Evolutionary conservation across 768 basidiomycete genomes (phyloP), one percentile per base, ranked within the genome.

Genomic region (Suillus luteus): DNA sequence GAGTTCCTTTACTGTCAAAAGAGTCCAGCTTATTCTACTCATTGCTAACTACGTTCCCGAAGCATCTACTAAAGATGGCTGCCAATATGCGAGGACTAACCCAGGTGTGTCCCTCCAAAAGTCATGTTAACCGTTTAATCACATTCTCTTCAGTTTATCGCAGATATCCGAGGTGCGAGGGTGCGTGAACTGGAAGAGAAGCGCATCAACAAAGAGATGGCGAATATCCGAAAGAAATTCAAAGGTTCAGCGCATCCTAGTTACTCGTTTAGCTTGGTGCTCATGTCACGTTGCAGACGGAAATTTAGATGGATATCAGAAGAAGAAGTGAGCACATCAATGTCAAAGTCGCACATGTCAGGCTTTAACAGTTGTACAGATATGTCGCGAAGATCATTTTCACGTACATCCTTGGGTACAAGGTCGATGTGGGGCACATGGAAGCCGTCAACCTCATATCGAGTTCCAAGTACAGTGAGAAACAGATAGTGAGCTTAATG

Each of bases 161-260:
- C 96, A 75, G 97, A 99, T 78, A 93, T 99, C 72, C 91, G 97
- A 62, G 95, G 97, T 58, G 96, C 96, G 58, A 83, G 96, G 63
- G 96, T 99, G 24, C 87, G 96, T 61, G 97, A 99, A 76, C 80
- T 99, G 60, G 97, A 99, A 74, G 96, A 99, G 83, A 99, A 98
- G 79, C 83, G 97, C 62, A 97, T 99, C 70, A 99, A 99, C 80
- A 96, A 98, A 78, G 97, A 99, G 80, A 99, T 99, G 97, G 97
- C 97, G 1, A 98, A 99, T 71, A 99, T 99, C 66, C 84, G 97
- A 65, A 96, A 97, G 83, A 95, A 96, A 77, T 99, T 99, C 83
- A 98, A 98, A 84, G 94, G 95, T 92, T 55, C 40, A 64, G 15
- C 44, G 44, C 52, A 43, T 65, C 58, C 59, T 58, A 72, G 22